These are phyloP conservation scores for Arachis monticola DNA, from an alignment of 331 rosid species.

Conservation along the genomic window DNA sequence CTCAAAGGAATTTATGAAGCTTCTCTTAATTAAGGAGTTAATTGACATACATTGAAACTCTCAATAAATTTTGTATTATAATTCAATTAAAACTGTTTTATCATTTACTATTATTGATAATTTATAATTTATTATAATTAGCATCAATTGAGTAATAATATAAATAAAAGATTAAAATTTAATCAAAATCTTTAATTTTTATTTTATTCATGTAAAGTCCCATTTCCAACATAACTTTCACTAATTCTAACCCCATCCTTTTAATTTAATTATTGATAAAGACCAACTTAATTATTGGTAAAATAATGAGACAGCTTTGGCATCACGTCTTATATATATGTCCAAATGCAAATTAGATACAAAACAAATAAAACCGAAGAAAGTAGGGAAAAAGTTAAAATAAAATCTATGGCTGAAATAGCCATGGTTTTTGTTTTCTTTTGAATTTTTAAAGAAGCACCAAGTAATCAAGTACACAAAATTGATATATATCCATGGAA, in stretches of 20 bases:
- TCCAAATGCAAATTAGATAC: not conserved
- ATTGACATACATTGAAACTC: too few relatives aligned
- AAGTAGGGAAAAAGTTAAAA: not conserved
- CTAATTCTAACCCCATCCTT: not conserved
- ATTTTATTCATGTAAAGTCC: not conserved
- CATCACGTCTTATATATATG: not conserved
- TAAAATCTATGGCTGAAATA: too few relatives aligned
- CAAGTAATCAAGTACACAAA: not conserved
- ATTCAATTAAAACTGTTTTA: not conserved
- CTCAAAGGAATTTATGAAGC: not conserved
- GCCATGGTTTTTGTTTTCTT: not conserved
- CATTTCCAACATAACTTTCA: not conserved
- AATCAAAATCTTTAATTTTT: not conserved
- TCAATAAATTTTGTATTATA: too few relatives aligned
- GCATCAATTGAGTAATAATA: too few relatives aligned
- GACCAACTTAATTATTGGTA: not conserved
- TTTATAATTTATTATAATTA: too few relatives aligned
- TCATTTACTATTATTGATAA: too few relatives aligned
- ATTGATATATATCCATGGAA: not conserved
- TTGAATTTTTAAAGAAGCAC: too few relatives aligned
- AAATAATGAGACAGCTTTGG: not conserved
- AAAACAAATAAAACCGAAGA: slow-evolving; percentile 3
- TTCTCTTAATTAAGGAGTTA: too few relatives aligned
- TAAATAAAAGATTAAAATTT: not conserved
- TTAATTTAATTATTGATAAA: not conserved